Conservation (phyloP, 768 basidiomycete species). For the Mrakia gelida region DNA sequence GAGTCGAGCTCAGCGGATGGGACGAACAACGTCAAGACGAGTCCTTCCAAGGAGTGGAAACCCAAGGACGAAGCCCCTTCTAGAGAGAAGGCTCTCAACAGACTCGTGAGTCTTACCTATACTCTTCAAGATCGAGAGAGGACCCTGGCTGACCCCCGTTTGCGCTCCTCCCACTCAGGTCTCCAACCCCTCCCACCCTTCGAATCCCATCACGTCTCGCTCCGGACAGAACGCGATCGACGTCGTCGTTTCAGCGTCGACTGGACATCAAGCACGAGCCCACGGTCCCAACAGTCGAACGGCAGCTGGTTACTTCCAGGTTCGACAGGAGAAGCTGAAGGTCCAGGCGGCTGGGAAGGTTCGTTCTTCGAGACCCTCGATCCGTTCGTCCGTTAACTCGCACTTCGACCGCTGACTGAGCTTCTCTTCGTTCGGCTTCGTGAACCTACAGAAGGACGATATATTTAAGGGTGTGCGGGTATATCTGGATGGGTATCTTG, state of each 20-base stretch:
- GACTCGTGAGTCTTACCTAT: background rate
- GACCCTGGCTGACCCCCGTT: background rate
- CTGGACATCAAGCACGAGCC: conserved; percentile 12
- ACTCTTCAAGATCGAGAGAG: background rate
- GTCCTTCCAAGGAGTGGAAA: background rate
- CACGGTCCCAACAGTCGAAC: background rate
- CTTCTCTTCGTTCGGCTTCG: no score
- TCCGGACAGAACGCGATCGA: conserved; percentile 2
- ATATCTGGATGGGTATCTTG: conserved; percentile 21
- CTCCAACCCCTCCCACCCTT: background rate
- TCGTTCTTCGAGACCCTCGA: background rate
- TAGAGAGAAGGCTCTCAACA: background rate
- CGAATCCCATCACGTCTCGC: background rate
- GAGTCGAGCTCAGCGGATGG: background rate
- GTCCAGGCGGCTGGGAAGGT: conserved; percentile 17
- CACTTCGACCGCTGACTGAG: background rate
- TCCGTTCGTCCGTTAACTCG: background rate
- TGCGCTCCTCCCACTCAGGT: background rate
- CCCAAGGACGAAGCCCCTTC: background rate
- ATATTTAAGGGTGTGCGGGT: conserved; percentile 15
- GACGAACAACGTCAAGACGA: background rate
- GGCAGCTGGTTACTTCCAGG: background rate
- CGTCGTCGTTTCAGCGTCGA: conserved; percentile 11
- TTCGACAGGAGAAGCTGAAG: conserved; percentile 12
- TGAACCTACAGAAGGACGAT: background rate